Percentiles rank a stretch among this genome's conserved stretches.
phyloP scores from a whole-genome alignment of 1,284 basidiomycete genomes.

The Pisolithus thermaeus region DNA sequence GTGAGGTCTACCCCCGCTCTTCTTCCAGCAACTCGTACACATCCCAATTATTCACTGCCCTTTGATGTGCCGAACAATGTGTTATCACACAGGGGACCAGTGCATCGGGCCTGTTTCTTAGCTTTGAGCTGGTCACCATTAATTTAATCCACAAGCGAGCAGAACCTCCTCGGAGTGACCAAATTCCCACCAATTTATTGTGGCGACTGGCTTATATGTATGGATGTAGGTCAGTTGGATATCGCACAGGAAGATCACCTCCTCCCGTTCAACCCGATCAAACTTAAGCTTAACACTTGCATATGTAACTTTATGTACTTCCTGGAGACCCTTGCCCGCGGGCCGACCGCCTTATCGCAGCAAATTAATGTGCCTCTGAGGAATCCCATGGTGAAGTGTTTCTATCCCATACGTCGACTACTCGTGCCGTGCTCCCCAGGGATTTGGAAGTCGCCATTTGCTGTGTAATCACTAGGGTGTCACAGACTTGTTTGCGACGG shows the following conservation, averaged over 20 bases:
- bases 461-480: no score
- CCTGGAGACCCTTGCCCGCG: background rate
- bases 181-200: background rate
- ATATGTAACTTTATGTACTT: slow-evolving; percentile 3
- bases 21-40: no score
- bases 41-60: no score
- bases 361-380: background rate
- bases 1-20: no score
- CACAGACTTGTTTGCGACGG: no score
- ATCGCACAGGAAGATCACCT: slow-evolving; percentile 3
- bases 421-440: no score
- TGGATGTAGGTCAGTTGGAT: background rate
- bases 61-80: background rate
- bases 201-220: background rate
- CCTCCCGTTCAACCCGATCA: slow-evolving; percentile 2
- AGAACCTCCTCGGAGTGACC: slow-evolving; percentile 5
- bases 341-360: background rate
- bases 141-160: slow-evolving; percentile 1
- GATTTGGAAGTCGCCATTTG: no score
- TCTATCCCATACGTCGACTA: no score
- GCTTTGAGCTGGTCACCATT: background rate
- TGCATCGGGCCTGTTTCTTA: background rate
- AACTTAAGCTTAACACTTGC: slow-evolving; percentile 20
- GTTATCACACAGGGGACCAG: background rate
- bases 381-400: no score